phyloP scores from a whole-genome alignment of 768 basidiomycete genomes.

The Porpolomopsis calyptriformis region DNA sequence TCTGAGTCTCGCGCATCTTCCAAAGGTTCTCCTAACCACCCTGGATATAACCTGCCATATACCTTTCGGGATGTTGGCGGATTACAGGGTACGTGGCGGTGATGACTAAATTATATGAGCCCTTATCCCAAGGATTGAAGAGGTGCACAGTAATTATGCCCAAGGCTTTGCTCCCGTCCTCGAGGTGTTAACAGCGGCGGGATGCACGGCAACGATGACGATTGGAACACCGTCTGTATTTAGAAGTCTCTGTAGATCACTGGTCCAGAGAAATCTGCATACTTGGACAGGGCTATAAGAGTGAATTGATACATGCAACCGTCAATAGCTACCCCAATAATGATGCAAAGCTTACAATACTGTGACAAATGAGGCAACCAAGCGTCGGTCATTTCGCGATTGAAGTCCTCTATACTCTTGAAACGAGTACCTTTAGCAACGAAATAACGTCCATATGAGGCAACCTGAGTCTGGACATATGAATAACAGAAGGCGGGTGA shows the following conservation, averaged over 20 bases:
- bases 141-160: conserved; percentile 7
- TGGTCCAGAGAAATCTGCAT: conserved; percentile 41
- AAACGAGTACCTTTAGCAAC: conserved; percentile 18
- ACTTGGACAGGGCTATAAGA: conserved; percentile 39
- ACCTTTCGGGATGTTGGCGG: conserved; percentile 20
- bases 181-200: conserved; percentile 29
- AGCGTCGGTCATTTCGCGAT: conserved; percentile 21
- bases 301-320: too few species aligned
- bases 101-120: conserved; percentile 27
- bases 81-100: conserved; percentile 31
- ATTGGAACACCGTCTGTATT: conserved; percentile 25
- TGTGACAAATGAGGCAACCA: conserved; percentile 12
- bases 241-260: conserved; percentile 38
- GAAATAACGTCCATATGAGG: conserved; percentile 20
- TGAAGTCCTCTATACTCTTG: conserved; percentile 25
- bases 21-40: conserved; percentile 22
- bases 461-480: conserved; percentile 22
- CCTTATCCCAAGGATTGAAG: conserved; percentile 17
- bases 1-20: conserved; percentile 21
- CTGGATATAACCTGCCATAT: conserved; percentile 27
- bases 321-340: not conserved
- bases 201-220: conserved; percentile 30
- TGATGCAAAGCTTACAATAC: conserved; percentile 22
- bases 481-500: not conserved
- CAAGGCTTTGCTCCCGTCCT: conserved; percentile 10